These are phyloP conservation scores for Puccinellia tenuiflora DNA, from an alignment of 176 grass and related monocot species.

Conservation along the genomic window DNA sequence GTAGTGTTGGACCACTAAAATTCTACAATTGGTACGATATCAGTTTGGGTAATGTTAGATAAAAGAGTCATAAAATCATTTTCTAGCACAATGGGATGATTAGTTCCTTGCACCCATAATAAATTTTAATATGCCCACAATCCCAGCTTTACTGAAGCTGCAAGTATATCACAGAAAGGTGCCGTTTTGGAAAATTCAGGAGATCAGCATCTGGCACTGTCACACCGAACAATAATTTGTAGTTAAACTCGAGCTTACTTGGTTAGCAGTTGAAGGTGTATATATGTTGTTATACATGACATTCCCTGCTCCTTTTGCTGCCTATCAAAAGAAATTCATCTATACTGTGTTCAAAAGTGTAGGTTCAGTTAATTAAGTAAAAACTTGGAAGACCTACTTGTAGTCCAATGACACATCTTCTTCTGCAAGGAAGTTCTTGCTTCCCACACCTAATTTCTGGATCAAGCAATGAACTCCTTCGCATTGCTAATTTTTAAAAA, in stretches of 20 bases:
- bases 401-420: constrained; percentile 88
- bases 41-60: no score
- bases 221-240: constrained; percentile 6
- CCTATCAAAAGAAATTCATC: constrained; percentile 42
- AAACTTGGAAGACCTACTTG: no score
- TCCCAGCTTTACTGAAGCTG: no score
- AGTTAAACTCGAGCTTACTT: constrained; percentile 46
- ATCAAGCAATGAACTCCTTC: constrained; percentile 18
- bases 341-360: no score
- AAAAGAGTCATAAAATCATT: no score
- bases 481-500: background rate
- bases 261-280: constrained; percentile 78
- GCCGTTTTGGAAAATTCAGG: constrained; percentile 15
- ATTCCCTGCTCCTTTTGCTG: constrained; percentile 83
- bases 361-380: no score
- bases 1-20: no score
- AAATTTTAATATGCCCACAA: no score
- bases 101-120: no score
- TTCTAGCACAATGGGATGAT: no score
- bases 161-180: no score
- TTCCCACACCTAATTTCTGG: constrained; percentile 68
- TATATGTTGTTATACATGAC: constrained; percentile 86
- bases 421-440: constrained; percentile 76
- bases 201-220: constrained; percentile 3
- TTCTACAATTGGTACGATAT: no score